Percentiles rank a stretch among this genome's conserved stretches.
These are phyloP conservation scores for Nicotiana tabacum DNA, from an alignment of 257 asterid species.

Conservation along the genomic window DNA sequence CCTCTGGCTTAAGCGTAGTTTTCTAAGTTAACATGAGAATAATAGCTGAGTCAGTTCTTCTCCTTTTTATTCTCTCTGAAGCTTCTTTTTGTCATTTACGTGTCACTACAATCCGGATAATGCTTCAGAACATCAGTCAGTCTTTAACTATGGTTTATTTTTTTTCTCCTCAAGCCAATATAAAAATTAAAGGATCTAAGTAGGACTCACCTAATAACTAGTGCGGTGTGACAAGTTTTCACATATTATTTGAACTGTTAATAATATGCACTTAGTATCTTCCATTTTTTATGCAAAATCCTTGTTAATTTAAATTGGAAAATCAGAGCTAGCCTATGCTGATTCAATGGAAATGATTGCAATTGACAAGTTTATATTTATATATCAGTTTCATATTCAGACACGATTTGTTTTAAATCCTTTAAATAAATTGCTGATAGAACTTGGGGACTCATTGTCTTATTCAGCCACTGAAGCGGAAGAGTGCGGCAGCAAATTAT, in stretches of 20 bases:
- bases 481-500: slow-evolving; percentile 37
- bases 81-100: no score
- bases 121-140: no score
- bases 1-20: no score
- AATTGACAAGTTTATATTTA: background rate
- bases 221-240: background rate
- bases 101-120: no score
- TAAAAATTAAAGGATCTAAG: background rate
- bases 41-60: no score
- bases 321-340: background rate
- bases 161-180: no score
- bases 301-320: background rate
- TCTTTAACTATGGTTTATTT: no score
- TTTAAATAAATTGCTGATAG: background rate
- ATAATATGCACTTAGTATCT: background rate
- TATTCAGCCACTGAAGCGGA: slow-evolving; percentile 61
- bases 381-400: background rate
- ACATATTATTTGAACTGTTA: background rate
- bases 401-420: background rate
- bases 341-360: background rate
- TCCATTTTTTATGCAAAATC: background rate
- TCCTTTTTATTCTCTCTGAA: no score
- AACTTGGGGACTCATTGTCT: slow-evolving; percentile 15
- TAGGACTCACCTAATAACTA: background rate
- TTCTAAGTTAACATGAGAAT: no score